phyloP scores from a whole-genome alignment of 352 stramenopile genomes.

The Thraustochytrium striatum region DNA sequence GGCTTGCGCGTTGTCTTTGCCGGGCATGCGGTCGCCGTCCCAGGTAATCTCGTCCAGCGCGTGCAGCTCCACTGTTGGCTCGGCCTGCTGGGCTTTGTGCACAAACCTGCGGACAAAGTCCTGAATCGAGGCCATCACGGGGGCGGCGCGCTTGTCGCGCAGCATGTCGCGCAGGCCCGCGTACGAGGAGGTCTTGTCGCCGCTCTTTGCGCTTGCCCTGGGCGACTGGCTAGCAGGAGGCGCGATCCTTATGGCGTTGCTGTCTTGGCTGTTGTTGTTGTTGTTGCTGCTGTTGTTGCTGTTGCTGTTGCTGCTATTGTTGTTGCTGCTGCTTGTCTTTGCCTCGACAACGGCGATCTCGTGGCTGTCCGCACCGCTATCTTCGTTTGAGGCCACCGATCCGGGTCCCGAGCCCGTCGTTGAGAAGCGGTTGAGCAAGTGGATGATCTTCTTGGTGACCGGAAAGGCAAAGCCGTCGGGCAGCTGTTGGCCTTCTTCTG shows the following conservation, averaged over 20 bases:
- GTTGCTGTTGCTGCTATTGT: too few species aligned
- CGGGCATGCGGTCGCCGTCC: not conserved
- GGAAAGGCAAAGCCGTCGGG: conserved; percentile 42
- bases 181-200: too few species aligned
- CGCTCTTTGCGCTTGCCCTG: too few species aligned
- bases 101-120: conserved; percentile 5
- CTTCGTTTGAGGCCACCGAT: too few species aligned
- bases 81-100: not conserved
- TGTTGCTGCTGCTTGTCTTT: too few species aligned
- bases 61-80: not conserved
- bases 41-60: not conserved
- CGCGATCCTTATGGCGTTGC: too few species aligned
- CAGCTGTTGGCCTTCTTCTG: not conserved
- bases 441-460: conserved; percentile 46
- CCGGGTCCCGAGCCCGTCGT: too few species aligned
- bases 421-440: conserved; percentile 39
- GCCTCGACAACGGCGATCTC: too few species aligned
- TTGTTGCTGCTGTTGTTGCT: too few species aligned
- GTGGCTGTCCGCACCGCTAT: too few species aligned
- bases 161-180: not conserved
- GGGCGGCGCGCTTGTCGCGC: not conserved
- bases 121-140: not conserved
- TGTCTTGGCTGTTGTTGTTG: too few species aligned
- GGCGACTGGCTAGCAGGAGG: too few species aligned
- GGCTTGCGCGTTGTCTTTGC: not conserved